phyloP scores from a whole-genome alignment of 2,329 filamentous ascomycete genomes.

The Colletotrichum gigasporum region DNA sequence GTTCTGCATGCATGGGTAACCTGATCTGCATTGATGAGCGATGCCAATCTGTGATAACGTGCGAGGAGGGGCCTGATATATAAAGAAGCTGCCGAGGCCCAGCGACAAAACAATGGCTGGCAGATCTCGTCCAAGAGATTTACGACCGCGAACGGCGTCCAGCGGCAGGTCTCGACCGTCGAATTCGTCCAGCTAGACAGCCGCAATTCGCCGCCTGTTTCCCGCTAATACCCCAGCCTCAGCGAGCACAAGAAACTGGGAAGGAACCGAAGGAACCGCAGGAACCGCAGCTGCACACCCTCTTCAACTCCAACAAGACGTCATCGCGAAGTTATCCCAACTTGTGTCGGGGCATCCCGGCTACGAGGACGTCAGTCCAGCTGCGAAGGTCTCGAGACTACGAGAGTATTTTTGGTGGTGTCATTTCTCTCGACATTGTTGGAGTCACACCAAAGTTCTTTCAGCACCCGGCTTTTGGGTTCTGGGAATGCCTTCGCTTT shows the following conservation, averaged over 20 bases:
- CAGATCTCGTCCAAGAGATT: background rate
- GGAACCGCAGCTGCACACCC: slow-evolving; percentile 16
- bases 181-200: too few species aligned
- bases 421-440: too few species aligned
- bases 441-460: too few species aligned
- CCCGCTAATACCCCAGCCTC: background rate
- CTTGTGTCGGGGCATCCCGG: slow-evolving; percentile 8
- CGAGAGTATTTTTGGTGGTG: too few species aligned
- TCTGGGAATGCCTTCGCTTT: slow-evolving; percentile 27
- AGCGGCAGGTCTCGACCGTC: too few species aligned
- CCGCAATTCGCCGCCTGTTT: too few species aligned
- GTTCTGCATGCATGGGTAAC: slow-evolving; percentile 22
- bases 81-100: background rate
- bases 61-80: background rate
- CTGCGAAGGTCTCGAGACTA: slow-evolving; percentile 4
- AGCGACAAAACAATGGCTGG: too few species aligned
- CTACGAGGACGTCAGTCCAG: background rate
- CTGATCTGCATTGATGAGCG: background rate
- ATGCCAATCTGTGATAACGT: background rate
- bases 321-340: slow-evolving; percentile 20
- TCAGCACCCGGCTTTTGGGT: too few species aligned
- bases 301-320: slow-evolving; percentile 14
- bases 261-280: background rate
- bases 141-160: too few species aligned
- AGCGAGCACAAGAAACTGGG: background rate